These are phyloP conservation scores for Pharus latifolius DNA, from an alignment of 176 grass and related monocot genomes.

Conservation along the genomic window DNA sequence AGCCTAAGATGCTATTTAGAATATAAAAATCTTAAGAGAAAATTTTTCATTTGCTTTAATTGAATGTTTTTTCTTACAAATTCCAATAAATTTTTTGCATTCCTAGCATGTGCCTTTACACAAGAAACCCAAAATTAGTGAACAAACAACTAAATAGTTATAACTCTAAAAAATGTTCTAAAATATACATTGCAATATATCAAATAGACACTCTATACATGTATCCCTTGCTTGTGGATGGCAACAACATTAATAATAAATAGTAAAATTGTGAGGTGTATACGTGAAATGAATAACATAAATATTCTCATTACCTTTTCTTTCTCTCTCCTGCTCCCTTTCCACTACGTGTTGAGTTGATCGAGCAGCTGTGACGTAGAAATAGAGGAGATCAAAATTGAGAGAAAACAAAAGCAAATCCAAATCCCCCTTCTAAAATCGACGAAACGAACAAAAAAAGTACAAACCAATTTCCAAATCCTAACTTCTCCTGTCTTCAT, in stretches of 20 bases:
- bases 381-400: slow-evolving; percentile 23
- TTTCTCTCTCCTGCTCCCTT: not conserved
- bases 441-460: slow-evolving; percentile 17
- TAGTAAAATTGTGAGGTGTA: not conserved
- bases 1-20: too few species aligned
- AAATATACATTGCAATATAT: too few species aligned
- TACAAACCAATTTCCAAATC: slow-evolving; percentile 16
- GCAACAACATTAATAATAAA: not conserved
- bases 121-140: too few species aligned
- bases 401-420: slow-evolving; percentile 1
- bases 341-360: slow-evolving; percentile 27
- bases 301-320: not conserved
- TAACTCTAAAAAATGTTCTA: too few species aligned
- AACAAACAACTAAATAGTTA: too few species aligned
- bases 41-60: too few species aligned
- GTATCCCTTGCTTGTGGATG: not conserved
- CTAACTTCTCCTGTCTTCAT: slow-evolving; percentile 2
- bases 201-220: too few species aligned
- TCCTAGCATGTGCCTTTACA: too few species aligned
- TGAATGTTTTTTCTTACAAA: too few species aligned
- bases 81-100: too few species aligned
- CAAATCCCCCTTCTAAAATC: not conserved
- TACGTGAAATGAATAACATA: not conserved
- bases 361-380: slow-evolving; percentile 30
- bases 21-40: too few species aligned